Evolutionary conservation across 1,284 basidiomycete genomes (phyloP).

Genomic region (Cerrena zonata): DNA sequence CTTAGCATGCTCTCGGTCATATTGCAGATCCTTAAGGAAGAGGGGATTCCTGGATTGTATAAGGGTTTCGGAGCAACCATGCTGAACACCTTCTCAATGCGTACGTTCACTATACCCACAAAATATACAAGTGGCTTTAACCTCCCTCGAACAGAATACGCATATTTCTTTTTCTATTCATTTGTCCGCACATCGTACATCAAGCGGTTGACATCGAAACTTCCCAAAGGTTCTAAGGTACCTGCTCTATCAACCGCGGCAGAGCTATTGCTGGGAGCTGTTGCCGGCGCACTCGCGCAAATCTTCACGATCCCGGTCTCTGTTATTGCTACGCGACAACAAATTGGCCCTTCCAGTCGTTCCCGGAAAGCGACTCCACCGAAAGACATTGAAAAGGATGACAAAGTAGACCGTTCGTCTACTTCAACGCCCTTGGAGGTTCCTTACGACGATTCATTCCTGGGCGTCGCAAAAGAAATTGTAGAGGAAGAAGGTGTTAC

Average conservation of each 20-base stretch:
- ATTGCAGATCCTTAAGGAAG: slow-evolving; percentile 66
- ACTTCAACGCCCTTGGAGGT: slow-evolving; percentile 18
- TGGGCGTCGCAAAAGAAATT: slow-evolving; percentile 81
- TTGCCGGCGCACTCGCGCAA: slow-evolving; percentile 91
- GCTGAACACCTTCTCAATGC: slow-evolving; percentile 93
- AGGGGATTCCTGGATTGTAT: slow-evolving; percentile 82
- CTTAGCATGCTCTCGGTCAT: slow-evolving; percentile 65
- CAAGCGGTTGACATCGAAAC: slow-evolving; percentile 54
- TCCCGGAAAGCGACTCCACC: slow-evolving; percentile 1
- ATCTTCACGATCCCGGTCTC: slow-evolving; percentile 98
- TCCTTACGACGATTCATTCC: slow-evolving; percentile 60
- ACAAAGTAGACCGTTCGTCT: not conserved
- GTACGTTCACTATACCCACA: no score
- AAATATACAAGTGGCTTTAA: no score
- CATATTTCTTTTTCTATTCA: slow-evolving; percentile 99
- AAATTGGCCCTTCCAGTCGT: slow-evolving; percentile 50
- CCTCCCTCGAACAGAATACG: slow-evolving; percentile 95
- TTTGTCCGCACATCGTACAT: slow-evolving; percentile 81
- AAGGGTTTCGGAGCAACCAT: slow-evolving; percentile 95
- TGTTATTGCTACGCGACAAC: slow-evolving; percentile 96
- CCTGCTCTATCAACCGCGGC: slow-evolving; percentile 70
- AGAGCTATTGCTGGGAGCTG: slow-evolving; percentile 84
- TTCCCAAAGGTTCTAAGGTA: slow-evolving; percentile 51
- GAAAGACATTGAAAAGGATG: slow-evolving; percentile 13
- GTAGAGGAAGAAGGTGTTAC: slow-evolving; percentile 86